Percentiles rank a stretch among this genome's conserved stretches.
Conservation (phyloP, 164 flowering plant species). For the Magnolia officinalis region DNA sequence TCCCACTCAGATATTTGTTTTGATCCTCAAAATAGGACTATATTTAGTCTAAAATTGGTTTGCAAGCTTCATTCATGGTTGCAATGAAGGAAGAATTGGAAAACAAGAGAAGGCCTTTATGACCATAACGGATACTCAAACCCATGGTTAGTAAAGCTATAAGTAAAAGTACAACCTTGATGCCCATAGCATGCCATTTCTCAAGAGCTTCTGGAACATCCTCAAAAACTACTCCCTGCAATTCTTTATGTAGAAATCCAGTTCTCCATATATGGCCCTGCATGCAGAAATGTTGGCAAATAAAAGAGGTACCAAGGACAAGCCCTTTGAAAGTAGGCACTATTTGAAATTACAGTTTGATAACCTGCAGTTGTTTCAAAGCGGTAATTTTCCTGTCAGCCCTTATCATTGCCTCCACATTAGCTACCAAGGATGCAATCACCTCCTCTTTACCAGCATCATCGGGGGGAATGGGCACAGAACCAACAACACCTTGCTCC, state of each 20-base stretch:
- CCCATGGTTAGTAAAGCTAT: no score
- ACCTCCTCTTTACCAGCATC: constrained; percentile 78
- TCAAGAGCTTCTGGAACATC: constrained; percentile 91
- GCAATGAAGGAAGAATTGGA: no score
- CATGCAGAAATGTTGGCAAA: constrained; percentile 3
- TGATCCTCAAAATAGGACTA: no score
- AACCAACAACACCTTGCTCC: constrained; percentile 61
- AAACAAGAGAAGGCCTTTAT: no score
- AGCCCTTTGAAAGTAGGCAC: neutral
- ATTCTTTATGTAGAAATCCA: constrained; percentile 70
- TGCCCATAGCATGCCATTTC: constrained; percentile 74
- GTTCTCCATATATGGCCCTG: constrained; percentile 99
- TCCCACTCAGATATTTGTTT: no score
- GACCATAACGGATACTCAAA: no score
- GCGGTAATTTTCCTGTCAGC: constrained; percentile 94
- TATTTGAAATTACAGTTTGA: constrained; percentile 5
- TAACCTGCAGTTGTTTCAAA: constrained; percentile 82
- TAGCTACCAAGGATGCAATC: constrained; percentile 77
- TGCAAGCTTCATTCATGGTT: no score
- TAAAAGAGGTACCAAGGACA: neutral
- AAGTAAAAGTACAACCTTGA: constrained; percentile 46
- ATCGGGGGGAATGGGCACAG: constrained; percentile 63
- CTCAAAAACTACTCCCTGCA: constrained; percentile 73
- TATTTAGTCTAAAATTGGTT: no score
- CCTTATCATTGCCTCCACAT: constrained; percentile 88